Evolutionary conservation across 2,329 filamentous ascomycete genomes (phyloP).

Genomic region (Trichoderma brevicompactum): DNA sequence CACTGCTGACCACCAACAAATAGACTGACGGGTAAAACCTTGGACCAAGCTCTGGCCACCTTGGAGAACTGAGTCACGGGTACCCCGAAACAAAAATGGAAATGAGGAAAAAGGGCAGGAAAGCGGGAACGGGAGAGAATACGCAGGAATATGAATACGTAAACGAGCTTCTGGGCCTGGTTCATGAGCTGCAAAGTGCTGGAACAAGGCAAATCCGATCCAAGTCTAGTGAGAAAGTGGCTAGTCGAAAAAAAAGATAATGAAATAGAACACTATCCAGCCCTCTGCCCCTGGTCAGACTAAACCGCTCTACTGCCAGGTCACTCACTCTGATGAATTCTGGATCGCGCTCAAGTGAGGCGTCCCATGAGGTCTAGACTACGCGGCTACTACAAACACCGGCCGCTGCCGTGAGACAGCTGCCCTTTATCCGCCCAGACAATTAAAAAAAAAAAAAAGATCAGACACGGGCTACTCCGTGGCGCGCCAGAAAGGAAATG

Average conservation of each 20-base stretch:
- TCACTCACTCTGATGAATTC: neutral
- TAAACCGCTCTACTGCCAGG: neutral
- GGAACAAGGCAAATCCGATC: neutral
- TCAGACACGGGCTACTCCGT: neutral
- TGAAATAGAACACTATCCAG: neutral
- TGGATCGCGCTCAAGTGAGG: neutral
- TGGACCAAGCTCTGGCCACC: conserved; percentile 29
- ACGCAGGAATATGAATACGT: neutral
- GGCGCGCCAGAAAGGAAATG: neutral
- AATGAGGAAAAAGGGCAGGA: neutral
- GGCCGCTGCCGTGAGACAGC: neutral
- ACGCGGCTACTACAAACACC: neutral
- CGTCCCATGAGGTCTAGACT: neutral
- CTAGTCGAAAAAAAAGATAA: neutral
- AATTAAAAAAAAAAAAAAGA: neutral
- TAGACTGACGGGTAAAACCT: conserved; percentile 30
- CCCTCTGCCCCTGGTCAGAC: neutral
- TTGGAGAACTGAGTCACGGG: conserved; percentile 28
- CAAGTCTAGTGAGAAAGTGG: neutral
- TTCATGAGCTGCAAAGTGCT: neutral
- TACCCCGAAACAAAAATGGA: neutral
- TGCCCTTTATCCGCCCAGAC: neutral
- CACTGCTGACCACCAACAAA: conserved; percentile 17
- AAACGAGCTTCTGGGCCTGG: neutral
- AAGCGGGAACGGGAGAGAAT: neutral